A percentile compares a stretch with the other conserved stretches of the same genome.
These are phyloP conservation scores for Geosmithia putterillii DNA, from an alignment of 2,329 filamentous ascomycete species.

Conservation along the genomic window DNA sequence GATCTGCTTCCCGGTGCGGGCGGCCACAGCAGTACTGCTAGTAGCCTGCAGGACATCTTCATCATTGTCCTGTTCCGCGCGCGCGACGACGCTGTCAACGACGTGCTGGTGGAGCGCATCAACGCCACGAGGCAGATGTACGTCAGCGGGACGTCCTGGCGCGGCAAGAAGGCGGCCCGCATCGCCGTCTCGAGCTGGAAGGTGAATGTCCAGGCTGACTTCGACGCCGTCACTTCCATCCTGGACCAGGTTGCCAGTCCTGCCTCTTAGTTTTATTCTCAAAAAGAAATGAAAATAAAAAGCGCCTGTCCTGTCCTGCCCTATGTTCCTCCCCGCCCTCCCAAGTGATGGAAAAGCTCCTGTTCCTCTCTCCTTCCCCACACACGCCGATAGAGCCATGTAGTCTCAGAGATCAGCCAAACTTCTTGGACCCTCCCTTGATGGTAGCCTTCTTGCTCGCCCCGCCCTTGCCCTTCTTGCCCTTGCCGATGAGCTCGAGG, in stretches of 20 bases:
- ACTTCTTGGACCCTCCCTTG: slow-evolving; percentile 41
- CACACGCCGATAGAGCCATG: too few species aligned
- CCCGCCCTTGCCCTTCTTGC: slow-evolving; percentile 29
- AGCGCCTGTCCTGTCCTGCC: not conserved
- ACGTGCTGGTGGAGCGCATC: slow-evolving; percentile 54
- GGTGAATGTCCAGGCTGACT: slow-evolving; percentile 56
- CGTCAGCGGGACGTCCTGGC: slow-evolving; percentile 72
- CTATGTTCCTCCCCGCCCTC: not conserved
- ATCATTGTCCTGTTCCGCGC: slow-evolving; percentile 67
- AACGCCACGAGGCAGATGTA: slow-evolving; percentile 67
- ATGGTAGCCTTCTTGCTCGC: slow-evolving; percentile 22
- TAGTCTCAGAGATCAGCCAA: slow-evolving; percentile 32
- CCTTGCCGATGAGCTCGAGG: slow-evolving; percentile 45
- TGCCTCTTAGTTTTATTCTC: slow-evolving; percentile 12
- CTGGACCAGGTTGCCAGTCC: slow-evolving; percentile 34
- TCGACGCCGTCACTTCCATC: slow-evolving; percentile 50
- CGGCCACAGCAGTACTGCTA: slow-evolving; percentile 23
- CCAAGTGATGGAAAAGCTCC: not conserved
- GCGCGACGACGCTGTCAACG: slow-evolving; percentile 48
- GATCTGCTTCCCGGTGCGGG: slow-evolving; percentile 51
- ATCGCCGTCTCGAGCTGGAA: slow-evolving; percentile 82
- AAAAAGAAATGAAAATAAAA: not conserved
- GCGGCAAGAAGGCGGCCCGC: slow-evolving; percentile 60
- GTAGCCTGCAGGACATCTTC: slow-evolving; percentile 30
- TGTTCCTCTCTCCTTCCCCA: too few species aligned